phyloP scores from a whole-genome alignment of 768 basidiomycete genomes.

The Lactarius vividus region DNA sequence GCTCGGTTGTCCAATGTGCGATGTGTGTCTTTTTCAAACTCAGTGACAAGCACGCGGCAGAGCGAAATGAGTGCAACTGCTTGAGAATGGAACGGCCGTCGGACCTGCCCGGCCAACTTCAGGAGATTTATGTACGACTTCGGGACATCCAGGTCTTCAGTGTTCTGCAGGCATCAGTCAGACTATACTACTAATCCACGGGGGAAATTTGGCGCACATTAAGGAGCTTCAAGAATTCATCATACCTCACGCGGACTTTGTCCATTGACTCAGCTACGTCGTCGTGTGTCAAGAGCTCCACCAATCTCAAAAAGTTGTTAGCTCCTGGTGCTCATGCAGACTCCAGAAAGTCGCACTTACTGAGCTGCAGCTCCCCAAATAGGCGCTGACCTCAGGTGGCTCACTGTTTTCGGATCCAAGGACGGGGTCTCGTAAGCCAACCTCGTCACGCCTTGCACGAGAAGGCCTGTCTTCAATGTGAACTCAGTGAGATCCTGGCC shows the following conservation, averaged over 20 bases:
- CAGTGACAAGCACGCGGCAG: conserved; percentile 19
- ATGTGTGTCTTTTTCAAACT: conserved; percentile 10
- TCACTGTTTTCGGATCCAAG: not conserved
- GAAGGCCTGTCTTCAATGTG: conserved; percentile 13
- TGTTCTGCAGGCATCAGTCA: conserved; percentile 18
- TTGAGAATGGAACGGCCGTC: conserved; percentile 25
- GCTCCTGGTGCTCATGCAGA: not conserved
- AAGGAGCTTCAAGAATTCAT: conserved; percentile 11
- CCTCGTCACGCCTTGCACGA: conserved; percentile 19
- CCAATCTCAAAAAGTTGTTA: not conserved
- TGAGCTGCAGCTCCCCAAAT: conserved; percentile 19
- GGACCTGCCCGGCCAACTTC: conserved; percentile 19
- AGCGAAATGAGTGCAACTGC: conserved; percentile 17
- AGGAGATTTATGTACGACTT: conserved; percentile 19
- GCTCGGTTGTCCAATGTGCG: conserved; percentile 12
- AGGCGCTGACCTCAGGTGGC: conserved; percentile 17
- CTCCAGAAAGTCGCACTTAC: not conserved
- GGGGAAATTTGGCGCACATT: conserved; percentile 3
- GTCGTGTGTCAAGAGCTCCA: conserved; percentile 3
- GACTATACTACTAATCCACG: not conserved
- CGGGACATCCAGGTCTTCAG: conserved; percentile 11
- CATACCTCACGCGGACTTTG: conserved; percentile 16
- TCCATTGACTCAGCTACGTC: conserved; percentile 3
- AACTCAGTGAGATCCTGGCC: conserved; percentile 1
- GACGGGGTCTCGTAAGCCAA: not conserved